Base-by-base conservation (phyloP, 306 rosid genomes). In the Quercus gilva region DNA sequence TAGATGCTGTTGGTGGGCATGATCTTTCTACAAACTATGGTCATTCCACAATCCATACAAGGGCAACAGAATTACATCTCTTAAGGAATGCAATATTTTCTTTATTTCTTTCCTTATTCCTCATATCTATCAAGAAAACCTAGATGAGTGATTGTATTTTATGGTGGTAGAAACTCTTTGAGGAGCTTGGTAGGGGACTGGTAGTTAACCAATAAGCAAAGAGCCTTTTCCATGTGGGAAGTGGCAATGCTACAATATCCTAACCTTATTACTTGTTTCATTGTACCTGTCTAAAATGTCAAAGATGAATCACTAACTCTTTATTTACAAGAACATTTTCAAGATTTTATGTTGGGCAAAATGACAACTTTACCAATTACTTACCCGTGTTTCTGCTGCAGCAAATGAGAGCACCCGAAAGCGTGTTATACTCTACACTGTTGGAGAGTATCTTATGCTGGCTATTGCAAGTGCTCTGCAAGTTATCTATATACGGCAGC, bases 361-460 rank as follows among this genome's bases (percentile, higher is more conserved):
- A 12, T 5, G 49, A 55, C 43, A 52, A 17, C 69, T 74, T 28
- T 68, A 43, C n/a, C 55, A 12, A 67, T 78, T 59, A 70, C 69
- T 70, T 17, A 51, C 55, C 53, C 41, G 26, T 56, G 57, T 77
- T 45, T 74, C 35, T 69, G 74, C 59, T 76, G 85, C 86, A 93
- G 94, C 98, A 13, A 96, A 96, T 19, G 98, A 96, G 90, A 96
- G 99, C 90, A 96, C 99, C 6, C 80, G 85, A 35, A 90, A 85
- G 81, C 98, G 99, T 2, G 96, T 91, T n/a, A 33, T 96, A 71
- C 56, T 88, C 63, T 96, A 96, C 80, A 93, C 99, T 9, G 82
- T 93, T 1, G 94, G 88, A 59, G 97, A 96, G 86, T 96, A 93
- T 85, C n/a, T 91, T 80, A 61, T 93, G 49, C 89, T 96, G 87